A percentile compares a stretch with the other conserved stretches of the same genome.
Evolutionary conservation across 805 yeast genomes (phyloP).

Genomic region (Metschnikowia cubensis): DNA sequence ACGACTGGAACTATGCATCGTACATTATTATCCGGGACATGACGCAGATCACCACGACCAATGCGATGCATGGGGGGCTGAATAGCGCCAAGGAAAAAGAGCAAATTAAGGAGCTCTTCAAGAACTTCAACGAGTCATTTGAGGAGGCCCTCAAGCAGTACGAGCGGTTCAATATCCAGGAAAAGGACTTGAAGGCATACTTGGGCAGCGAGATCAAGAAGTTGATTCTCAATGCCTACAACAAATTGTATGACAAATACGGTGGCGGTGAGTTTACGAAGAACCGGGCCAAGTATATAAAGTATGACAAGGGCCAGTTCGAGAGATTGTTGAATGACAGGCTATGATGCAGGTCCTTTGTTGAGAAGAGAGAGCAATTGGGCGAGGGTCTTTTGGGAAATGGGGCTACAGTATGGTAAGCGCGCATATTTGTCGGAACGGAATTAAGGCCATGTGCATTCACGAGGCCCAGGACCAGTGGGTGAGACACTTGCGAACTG

Average conservation of each 20-base stretch:
- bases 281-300: conserved; percentile 65
- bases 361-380: background rate
- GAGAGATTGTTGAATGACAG: conserved; percentile 26
- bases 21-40: conserved; percentile 69
- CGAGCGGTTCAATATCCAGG: conserved; percentile 61
- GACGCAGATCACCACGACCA: conserved; percentile 59
- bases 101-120: conserved; percentile 77
- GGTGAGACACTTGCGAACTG: background rate
- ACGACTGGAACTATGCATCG: conserved; percentile 78
- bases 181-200: conserved; percentile 57
- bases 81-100: conserved; percentile 70
- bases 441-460: background rate
- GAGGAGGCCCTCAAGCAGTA: conserved; percentile 71
- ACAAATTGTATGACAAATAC: conserved; percentile 78
- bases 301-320: conserved; percentile 51
- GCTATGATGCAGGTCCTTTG: conserved; percentile 5
- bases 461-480: background rate
- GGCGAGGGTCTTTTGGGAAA: background rate
- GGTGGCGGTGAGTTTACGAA: conserved; percentile 67
- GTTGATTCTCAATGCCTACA: conserved; percentile 78
- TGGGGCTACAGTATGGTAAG: background rate
- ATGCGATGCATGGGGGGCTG: conserved; percentile 36
- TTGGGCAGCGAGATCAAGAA: conserved; percentile 67
- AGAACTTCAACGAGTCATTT: conserved; percentile 75
- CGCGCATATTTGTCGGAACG: conserved; percentile 1